Evolutionary conservation across 495 filamentous ascomycete genomes (phyloP).

Genomic region (Pseudomonodictys pantanalensis): DNA sequence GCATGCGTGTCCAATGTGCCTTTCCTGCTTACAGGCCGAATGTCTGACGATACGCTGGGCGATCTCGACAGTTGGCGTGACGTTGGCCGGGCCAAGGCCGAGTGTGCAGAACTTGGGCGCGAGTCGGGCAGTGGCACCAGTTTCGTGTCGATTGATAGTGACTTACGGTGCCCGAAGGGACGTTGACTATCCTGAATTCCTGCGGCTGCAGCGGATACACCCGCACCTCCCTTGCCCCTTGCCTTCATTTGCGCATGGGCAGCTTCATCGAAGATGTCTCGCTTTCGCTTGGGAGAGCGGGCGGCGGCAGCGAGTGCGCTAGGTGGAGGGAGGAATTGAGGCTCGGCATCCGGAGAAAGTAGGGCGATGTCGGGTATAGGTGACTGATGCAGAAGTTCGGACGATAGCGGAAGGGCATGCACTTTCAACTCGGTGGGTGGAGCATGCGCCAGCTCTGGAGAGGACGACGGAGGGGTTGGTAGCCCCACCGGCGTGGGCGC

Average conservation of each 20-base stretch:
- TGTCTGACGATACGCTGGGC: conserved; percentile 33
- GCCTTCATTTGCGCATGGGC: conserved; percentile 54
- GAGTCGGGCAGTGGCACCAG: background rate
- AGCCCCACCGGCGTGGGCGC: background rate
- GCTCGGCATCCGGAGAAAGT: conserved; percentile 6
- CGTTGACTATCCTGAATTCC: conserved; percentile 17
- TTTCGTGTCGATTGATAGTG: conserved; percentile 34
- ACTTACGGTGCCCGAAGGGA: conserved; percentile 14
- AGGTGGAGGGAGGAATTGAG: conserved; percentile 28
- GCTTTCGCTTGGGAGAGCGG: conserved; percentile 52
- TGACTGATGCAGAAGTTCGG: conserved; percentile 33
- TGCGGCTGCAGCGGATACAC: conserved; percentile 57
- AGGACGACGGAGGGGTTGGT: conserved; percentile 51
- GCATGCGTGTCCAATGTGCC: conserved; percentile 7
- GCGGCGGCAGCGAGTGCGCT: conserved; percentile 3
- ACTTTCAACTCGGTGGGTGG: conserved; percentile 23
- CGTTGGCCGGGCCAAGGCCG: background rate
- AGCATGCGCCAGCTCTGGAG: conserved; percentile 25
- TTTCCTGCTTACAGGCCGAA: conserved; percentile 29
- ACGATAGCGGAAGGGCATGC: conserved; percentile 44
- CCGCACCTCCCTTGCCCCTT: conserved; percentile 54
- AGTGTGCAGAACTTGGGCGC: conserved; percentile 9
- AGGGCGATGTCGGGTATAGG: conserved; percentile 12
- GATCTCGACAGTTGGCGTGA: conserved; percentile 34
- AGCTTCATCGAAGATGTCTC: conserved; percentile 59